These are phyloP conservation scores for Debaryomyces coudertii DNA, from an alignment of 1,139 yeast genomes.

Conservation along the genomic window DNA sequence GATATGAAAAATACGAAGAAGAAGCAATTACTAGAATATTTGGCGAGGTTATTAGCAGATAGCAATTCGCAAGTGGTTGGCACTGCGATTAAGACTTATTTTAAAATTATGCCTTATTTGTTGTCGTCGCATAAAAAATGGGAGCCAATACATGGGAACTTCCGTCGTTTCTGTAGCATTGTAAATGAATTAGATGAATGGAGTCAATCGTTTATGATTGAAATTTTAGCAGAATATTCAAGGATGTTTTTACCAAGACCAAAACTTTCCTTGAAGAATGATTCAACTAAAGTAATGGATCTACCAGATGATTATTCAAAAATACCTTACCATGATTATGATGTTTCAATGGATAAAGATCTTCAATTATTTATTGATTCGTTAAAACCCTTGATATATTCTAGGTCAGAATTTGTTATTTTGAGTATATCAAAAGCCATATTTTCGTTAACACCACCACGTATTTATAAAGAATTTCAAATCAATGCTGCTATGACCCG, in stretches of 20 bases:
- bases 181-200: slow-evolving; percentile 70
- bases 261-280: slow-evolving; percentile 29
- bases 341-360: slow-evolving; percentile 57
- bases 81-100: slow-evolving; percentile 63
- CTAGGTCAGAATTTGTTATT: slow-evolving; percentile 63
- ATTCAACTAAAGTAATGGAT: slow-evolving; percentile 29
- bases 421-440: slow-evolving; percentile 62
- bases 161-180: slow-evolving; percentile 59
- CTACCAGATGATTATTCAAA: slow-evolving; percentile 41
- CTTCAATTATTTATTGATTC: slow-evolving; percentile 54
- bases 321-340: slow-evolving; percentile 37
- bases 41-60: slow-evolving; percentile 64
- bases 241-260: slow-evolving; percentile 64
- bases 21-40: slow-evolving; percentile 50
- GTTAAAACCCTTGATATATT: slow-evolving; percentile 46
- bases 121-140: slow-evolving; percentile 46
- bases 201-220: slow-evolving; percentile 67
- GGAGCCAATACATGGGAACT: slow-evolving; percentile 72
- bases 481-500: slow-evolving; percentile 56
- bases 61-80: slow-evolving; percentile 67
- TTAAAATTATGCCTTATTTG: slow-evolving; percentile 40
- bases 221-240: slow-evolving; percentile 67
- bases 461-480: slow-evolving; percentile 47
- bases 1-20: slow-evolving; percentile 35
- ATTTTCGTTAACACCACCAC: slow-evolving; percentile 56